Percentiles rank a stretch among this genome's conserved stretches.
Conservation (phyloP, 192 early-diverging fungal genomes). For the Irineochytrium annulatum region DNA sequence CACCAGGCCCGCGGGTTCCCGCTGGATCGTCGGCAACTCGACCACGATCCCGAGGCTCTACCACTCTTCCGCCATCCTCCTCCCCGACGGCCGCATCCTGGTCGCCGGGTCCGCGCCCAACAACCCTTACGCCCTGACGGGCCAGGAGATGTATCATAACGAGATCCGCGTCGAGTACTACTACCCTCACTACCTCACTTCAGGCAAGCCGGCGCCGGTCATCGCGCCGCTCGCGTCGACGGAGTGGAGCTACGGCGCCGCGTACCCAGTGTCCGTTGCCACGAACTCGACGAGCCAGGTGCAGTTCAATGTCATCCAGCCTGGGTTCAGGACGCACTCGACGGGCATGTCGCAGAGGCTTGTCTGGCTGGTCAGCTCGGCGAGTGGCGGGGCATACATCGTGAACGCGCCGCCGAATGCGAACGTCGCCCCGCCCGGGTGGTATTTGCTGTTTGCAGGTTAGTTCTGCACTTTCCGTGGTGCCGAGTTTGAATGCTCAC, state of each 20-base stretch:
- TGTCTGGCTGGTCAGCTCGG: no score
- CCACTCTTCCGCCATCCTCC: constrained; percentile 43
- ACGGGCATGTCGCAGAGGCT: constrained; percentile 18
- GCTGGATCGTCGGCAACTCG: constrained; percentile 37
- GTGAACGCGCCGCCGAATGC: constrained; percentile 4
- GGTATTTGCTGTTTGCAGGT: constrained; percentile 24
- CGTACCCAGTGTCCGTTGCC: constrained; percentile 1
- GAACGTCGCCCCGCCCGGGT: constrained; percentile 12
- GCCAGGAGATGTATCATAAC: constrained; percentile 17
- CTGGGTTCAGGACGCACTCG: constrained; percentile 22
- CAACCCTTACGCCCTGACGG: not conserved
- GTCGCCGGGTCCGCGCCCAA: constrained; percentile 59
- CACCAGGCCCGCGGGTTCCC: constrained; percentile 27
- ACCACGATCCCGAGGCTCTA: constrained; percentile 62
- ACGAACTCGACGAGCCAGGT: not conserved
- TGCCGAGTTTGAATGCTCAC: no score
- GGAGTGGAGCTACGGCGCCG: not conserved
- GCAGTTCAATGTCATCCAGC: constrained; percentile 8
- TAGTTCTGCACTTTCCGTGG: no score
- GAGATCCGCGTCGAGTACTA: constrained; percentile 18
- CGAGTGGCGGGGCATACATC: not conserved
- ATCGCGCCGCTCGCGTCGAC: not conserved
- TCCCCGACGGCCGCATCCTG: constrained; percentile 55
- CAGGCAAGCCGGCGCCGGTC: not conserved
- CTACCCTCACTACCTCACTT: constrained; percentile 21